Evolutionary conservation across 2,329 filamentous ascomycete species (phyloP).

Genomic region (Neopestalotiopsis rosae): DNA sequence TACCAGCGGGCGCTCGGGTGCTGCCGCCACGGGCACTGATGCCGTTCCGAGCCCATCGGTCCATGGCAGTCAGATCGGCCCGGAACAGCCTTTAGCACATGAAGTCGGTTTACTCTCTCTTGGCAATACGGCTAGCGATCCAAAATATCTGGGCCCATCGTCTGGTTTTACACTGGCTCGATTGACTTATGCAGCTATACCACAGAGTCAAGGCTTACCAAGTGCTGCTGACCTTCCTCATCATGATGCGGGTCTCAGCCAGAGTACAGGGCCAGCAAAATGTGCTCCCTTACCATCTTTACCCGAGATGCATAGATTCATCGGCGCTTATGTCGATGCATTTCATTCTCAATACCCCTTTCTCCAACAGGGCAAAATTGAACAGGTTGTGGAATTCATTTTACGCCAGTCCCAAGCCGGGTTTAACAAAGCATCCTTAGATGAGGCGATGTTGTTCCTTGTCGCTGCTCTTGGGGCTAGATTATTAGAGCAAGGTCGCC

Average conservation of each 20-base stretch:
- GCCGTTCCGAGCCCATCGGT: slow-evolving; percentile 6
- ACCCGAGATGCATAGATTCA: slow-evolving; percentile 23
- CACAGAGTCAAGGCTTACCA: slow-evolving; percentile 21
- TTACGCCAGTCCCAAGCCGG: not conserved
- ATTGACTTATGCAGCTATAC: slow-evolving; percentile 28
- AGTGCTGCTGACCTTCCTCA: not conserved
- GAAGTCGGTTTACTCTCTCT: slow-evolving; percentile 31
- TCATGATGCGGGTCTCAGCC: not conserved
- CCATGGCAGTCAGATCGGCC: slow-evolving; percentile 12
- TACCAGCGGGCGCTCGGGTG: not conserved
- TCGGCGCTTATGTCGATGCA: slow-evolving; percentile 29
- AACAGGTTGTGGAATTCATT: slow-evolving; percentile 24
- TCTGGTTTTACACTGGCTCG: slow-evolving; percentile 30
- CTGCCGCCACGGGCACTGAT: not conserved
- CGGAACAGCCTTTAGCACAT: slow-evolving; percentile 25
- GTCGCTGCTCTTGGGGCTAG: slow-evolving; percentile 29
- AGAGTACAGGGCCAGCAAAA: slow-evolving; percentile 5
- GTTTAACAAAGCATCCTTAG: slow-evolving; percentile 14
- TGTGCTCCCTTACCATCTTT: slow-evolving; percentile 10
- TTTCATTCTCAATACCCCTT: slow-evolving; percentile 33
- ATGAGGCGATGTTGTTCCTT: slow-evolving; percentile 28
- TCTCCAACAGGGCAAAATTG: slow-evolving; percentile 29
- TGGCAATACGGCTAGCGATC: slow-evolving; percentile 26
- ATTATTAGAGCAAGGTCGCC: slow-evolving; percentile 25
- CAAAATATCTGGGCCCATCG: slow-evolving; percentile 33